phyloP scores from a whole-genome alignment of 352 stramenopile genomes.

The Phytopythium cucurbitacearum region DNA sequence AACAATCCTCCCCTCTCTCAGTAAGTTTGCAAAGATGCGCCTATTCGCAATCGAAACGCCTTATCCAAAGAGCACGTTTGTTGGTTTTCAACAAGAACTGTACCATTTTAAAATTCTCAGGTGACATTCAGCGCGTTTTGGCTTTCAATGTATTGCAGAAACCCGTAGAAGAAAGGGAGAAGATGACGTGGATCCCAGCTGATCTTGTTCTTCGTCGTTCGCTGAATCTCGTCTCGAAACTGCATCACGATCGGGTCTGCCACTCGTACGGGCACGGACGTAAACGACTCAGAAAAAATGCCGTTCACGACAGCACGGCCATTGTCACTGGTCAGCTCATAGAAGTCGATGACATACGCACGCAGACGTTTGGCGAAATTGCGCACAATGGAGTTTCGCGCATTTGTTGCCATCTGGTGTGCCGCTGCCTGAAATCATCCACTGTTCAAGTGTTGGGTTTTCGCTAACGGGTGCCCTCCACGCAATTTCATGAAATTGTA shows the following conservation, averaged over 20 bases:
- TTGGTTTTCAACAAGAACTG: no score
- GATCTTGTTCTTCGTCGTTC: conserved; percentile 4
- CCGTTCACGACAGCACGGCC: conserved; percentile 1
- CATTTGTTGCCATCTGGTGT: conserved; percentile 7
- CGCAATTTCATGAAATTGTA: background rate
- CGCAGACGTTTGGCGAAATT: conserved; percentile 5
- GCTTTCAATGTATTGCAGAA: conserved; percentile 4
- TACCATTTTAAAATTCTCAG: no score
- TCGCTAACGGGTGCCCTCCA: background rate
- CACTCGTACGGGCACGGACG: background rate
- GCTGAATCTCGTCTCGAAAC: conserved; percentile 1
- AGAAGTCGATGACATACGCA: conserved; percentile 4
- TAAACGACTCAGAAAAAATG: background rate
- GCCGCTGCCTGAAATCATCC: background rate
- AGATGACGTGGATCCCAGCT: conserved; percentile 6
- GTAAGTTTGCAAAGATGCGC: no score
- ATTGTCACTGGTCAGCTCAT: background rate
- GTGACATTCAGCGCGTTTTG: conserved; percentile 1
- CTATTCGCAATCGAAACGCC: no score
- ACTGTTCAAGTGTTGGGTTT: background rate
- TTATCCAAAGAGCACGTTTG: no score
- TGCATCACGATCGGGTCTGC: background rate
- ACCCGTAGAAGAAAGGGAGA: conserved; percentile 4
- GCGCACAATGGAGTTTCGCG: background rate
- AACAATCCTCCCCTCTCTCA: no score